phyloP scores from a whole-genome alignment of 495 filamentous ascomycete species.

The Neurospora pannonica region DNA sequence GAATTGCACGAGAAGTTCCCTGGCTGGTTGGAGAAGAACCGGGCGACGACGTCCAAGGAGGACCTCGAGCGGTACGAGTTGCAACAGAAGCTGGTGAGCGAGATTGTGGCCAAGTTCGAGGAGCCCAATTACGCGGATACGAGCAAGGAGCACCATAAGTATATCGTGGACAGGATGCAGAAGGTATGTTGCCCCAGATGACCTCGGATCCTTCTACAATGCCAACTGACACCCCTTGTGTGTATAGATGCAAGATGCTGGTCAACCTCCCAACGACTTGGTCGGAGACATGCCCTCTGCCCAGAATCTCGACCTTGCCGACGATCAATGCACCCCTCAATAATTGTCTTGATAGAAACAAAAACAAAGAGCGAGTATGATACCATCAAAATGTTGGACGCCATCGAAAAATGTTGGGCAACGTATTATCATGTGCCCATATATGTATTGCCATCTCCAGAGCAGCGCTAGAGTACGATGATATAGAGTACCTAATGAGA shows the following conservation, averaged over 20 bases:
- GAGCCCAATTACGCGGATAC: slow-evolving; percentile 66
- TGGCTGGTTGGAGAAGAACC: slow-evolving; percentile 75
- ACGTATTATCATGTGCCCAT: too few relatives aligned
- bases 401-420: not conserved
- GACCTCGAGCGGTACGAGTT: slow-evolving; percentile 72
- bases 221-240: not conserved
- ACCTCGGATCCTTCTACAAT: not conserved
- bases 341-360: slow-evolving; percentile 23
- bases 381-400: not conserved
- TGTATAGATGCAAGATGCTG: slow-evolving; percentile 83
- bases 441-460: not conserved
- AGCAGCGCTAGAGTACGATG: not conserved
- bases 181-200: slow-evolving; percentile 49
- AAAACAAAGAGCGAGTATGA: not conserved
- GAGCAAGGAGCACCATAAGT: slow-evolving; percentile 74
- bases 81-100: slow-evolving; percentile 70
- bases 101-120: slow-evolving; percentile 88
- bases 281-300: slow-evolving; percentile 79
- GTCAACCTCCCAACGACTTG: slow-evolving; percentile 80
- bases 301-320: slow-evolving; percentile 60
- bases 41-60: slow-evolving; percentile 47
- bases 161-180: slow-evolving; percentile 95
- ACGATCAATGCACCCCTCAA: slow-evolving; percentile 64
- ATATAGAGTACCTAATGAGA: not conserved
- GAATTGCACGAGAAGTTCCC: slow-evolving; percentile 89